Percentiles rank a stretch among this genome's conserved stretches.
These are phyloP conservation scores for Limnomonas spitsbergensis DNA, from an alignment of 139 green algal species.

Conservation along the genomic window DNA sequence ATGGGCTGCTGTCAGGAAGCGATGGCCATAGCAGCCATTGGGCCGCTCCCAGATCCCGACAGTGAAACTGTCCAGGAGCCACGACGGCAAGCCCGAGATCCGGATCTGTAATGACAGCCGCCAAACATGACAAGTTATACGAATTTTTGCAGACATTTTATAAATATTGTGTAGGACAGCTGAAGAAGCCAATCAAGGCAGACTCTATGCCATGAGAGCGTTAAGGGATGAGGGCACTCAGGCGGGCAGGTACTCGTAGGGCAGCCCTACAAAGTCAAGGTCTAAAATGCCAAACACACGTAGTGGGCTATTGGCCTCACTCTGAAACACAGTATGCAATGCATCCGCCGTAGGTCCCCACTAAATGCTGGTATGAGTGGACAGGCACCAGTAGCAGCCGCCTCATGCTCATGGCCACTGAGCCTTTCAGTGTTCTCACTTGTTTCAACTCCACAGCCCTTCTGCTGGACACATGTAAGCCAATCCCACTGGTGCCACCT, in stretches of 20 bases:
- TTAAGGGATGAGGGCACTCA: background rate
- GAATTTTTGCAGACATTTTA: background rate
- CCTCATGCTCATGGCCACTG: background rate
- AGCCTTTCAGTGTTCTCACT: background rate
- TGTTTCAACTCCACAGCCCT: background rate
- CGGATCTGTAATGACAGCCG: background rate
- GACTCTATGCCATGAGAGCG: background rate
- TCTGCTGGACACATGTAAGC: background rate
- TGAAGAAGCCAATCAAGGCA: background rate
- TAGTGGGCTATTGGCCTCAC: no score
- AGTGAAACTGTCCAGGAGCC: background rate
- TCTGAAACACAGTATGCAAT: no score
- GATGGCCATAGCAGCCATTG: conserved; percentile 2
- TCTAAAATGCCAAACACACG: background rate
- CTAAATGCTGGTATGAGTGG: no score
- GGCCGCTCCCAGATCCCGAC: conserved; percentile 1
- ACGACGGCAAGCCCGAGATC: background rate
- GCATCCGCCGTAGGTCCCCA: no score
- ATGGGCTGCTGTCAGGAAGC: no score
- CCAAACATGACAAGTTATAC: background rate
- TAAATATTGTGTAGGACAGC: background rate
- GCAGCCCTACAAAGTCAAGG: background rate
- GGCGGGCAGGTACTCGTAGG: background rate
- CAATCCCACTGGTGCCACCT: background rate
- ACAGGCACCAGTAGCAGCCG: no score